Evolutionary conservation across 192 early-diverging fungal genomes (phyloP), one percentile per base, ranked within the genome.

Genomic region (Physocladia obscura): DNA sequence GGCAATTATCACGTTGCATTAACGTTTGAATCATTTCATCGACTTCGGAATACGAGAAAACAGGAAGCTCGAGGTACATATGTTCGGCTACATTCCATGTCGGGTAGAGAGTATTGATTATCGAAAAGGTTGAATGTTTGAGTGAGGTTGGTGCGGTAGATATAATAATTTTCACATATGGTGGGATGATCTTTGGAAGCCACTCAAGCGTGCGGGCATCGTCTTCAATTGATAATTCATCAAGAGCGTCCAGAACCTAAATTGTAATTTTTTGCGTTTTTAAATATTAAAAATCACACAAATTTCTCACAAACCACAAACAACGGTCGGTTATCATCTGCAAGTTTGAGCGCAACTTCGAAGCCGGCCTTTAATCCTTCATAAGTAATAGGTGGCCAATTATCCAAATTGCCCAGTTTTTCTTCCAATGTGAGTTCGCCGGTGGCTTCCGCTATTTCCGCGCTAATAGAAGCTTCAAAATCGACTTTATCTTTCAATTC

Each of bases 341-440:
- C 71, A 44, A 73, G 63, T 24, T 64, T 65, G 4, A 73, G 38
- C 15, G 54, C 62, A 22, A 73, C 26, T 44, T 64, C 62, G 15
- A 73, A 73, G 3, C 62, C 71, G 6, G 59, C 39, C 47, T 65
- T 73, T 30, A 73, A 30, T 3, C 71, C 62, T 58, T 73, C 71
- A 56, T 49, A 59, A 8, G 52, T 38, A 21, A 49, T 54, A 5
- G 71, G 71, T 3, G 71, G 71, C 71, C 71, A 73, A 47, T 29
- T 29, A 15, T 73, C 71, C 50, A 73, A 47, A 35, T 67, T 67
- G 17, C 71, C 71, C 15, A 73, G 37, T 44, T 65, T 67, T 21
- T 57, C 62, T 26, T 65, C 61, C 0, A 73, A 27, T 8, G 44
- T 54, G 40, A 31, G 34, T 35, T 73, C 55, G 5, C 62, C 61